These are phyloP conservation scores for Komagataella mondaviorum DNA, from an alignment of 805 yeast genomes.

Conservation along the genomic window DNA sequence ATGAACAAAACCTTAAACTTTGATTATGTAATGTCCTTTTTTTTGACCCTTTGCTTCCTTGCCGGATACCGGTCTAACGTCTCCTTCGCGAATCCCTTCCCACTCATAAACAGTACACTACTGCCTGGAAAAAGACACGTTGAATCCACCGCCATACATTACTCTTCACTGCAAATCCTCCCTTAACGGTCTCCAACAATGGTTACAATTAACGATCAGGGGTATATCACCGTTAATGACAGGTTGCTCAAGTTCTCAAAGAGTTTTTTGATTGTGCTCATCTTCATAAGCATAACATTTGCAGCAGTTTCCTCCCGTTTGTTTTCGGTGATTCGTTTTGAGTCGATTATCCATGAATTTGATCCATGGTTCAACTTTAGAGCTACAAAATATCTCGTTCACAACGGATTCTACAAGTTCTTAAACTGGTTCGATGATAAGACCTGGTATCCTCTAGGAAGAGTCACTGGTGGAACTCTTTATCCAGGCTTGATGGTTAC, in stretches of 20 bases:
- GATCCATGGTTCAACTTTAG: constrained; percentile 95
- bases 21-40: not conserved
- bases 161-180: not conserved
- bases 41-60: not conserved
- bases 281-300: constrained; percentile 68
- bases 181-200: not conserved
- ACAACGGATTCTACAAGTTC: constrained; percentile 77
- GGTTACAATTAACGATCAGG: constrained; percentile 8
- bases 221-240: constrained; percentile 12
- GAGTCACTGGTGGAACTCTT: constrained; percentile 97
- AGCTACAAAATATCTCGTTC: constrained; percentile 86
- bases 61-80: not conserved
- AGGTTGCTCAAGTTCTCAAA: constrained; percentile 10
- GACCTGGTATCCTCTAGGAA: constrained; percentile 98
- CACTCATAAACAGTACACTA: not conserved
- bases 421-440: constrained; percentile 97
- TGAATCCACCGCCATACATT: not conserved
- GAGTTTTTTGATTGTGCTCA: constrained; percentile 44
- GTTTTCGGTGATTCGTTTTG: constrained; percentile 93
- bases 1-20: not conserved
- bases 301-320: constrained; percentile 89
- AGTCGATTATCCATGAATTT: constrained; percentile 93
- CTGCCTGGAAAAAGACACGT: not conserved
- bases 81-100: not conserved
- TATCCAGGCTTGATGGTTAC: constrained; percentile 99